These are phyloP conservation scores for Colletotrichum chlorophyti DNA, from an alignment of 2,329 filamentous ascomycete species.

Conservation along the genomic window DNA sequence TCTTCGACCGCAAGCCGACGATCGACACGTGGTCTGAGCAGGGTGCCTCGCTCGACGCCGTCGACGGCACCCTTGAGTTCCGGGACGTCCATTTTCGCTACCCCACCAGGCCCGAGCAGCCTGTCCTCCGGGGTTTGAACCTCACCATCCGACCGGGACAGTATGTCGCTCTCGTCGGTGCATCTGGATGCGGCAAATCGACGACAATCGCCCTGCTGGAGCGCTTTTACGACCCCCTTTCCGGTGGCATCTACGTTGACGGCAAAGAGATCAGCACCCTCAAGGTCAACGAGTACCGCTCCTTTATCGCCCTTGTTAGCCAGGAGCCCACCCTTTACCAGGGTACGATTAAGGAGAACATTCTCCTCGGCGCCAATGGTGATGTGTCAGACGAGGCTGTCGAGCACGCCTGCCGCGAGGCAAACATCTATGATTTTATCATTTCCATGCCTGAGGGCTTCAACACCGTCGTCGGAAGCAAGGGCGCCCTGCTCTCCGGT, in stretches of 20 bases:
- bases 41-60: slow-evolving; percentile 65
- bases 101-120: slow-evolving; percentile 87
- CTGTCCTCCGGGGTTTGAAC: slow-evolving; percentile 87
- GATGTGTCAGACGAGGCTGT: slow-evolving; percentile 76
- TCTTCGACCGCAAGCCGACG: slow-evolving; percentile 82
- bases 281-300: slow-evolving; percentile 87
- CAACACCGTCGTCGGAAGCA: slow-evolving; percentile 83
- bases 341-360: slow-evolving; percentile 89
- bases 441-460: slow-evolving; percentile 85
- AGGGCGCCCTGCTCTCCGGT: slow-evolving; percentile 84
- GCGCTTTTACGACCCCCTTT: slow-evolving; percentile 90
- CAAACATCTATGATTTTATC: slow-evolving; percentile 94
- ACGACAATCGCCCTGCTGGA: slow-evolving; percentile 92
- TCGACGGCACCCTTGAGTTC: slow-evolving; percentile 87
- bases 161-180: slow-evolving; percentile 90
- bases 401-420: slow-evolving; percentile 82
- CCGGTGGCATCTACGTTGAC: slow-evolving; percentile 82
- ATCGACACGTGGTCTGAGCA: slow-evolving; percentile 84
- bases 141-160: slow-evolving; percentile 77
- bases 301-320: slow-evolving; percentile 83
- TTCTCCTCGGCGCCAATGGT: slow-evolving; percentile 76
- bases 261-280: slow-evolving; percentile 80
- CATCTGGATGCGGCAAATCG: slow-evolving; percentile 91
- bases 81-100: slow-evolving; percentile 94
- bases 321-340: slow-evolving; percentile 97